Percentiles rank a stretch among this genome's conserved stretches.
Evolutionary conservation across 1,284 basidiomycete species (phyloP).

Genomic region (Malassezia brasiliensis): DNA sequence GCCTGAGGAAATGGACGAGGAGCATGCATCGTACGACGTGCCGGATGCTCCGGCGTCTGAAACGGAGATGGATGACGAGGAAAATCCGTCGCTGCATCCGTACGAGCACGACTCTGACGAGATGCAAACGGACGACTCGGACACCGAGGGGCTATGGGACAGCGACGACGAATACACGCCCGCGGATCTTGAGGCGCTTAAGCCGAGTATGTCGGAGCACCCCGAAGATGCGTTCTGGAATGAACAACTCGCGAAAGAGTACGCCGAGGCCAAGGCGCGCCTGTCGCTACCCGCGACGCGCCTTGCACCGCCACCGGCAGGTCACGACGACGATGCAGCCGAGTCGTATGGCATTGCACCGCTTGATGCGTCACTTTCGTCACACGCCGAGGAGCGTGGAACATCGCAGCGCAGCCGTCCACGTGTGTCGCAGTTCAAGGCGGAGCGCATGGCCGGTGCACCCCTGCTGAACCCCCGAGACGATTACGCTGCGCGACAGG

Average conservation of each 20-base stretch:
- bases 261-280: slow-evolving; percentile 34
- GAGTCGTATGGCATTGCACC: slow-evolving; percentile 22
- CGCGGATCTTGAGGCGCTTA: slow-evolving; percentile 33
- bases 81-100: neutral
- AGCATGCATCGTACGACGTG: neutral
- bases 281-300: neutral
- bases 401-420: slow-evolving; percentile 18
- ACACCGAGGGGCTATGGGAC: slow-evolving; percentile 26
- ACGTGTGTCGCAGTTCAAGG: slow-evolving; percentile 30
- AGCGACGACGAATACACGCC: slow-evolving; percentile 38
- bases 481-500: neutral
- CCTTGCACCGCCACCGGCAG: neutral
- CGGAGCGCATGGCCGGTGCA: slow-evolving; percentile 17
- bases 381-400: slow-evolving; percentile 19
- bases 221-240: slow-evolving; percentile 18
- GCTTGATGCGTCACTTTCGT: slow-evolving; percentile 23
- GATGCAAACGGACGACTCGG: neutral
- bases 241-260: slow-evolving; percentile 34
- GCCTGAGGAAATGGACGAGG: neutral
- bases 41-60: neutral
- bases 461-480: slow-evolving; percentile 7
- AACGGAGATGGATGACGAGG: slow-evolving; percentile 7
- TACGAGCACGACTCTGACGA: slow-evolving; percentile 7
- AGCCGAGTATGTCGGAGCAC: slow-evolving; percentile 27
- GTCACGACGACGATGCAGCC: slow-evolving; percentile 2